phyloP scores from a whole-genome alignment of 805 yeast genomes.

The Starmerella apicola region DNA sequence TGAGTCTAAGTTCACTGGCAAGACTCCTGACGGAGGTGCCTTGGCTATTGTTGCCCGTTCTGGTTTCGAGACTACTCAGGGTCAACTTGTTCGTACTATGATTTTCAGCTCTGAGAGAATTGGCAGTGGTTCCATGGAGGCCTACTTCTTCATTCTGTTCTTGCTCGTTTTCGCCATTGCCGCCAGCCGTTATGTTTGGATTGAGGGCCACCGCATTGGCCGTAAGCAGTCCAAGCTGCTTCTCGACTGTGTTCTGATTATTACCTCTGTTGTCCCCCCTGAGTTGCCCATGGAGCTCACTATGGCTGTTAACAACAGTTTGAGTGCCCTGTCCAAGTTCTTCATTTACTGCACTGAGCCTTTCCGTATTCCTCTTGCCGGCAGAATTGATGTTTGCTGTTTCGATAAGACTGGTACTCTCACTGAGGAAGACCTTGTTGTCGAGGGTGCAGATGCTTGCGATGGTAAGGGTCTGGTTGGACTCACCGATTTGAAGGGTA shows the following conservation, averaged over 20 bases:
- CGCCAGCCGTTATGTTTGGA: constrained; percentile 97
- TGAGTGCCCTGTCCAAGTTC: constrained; percentile 74
- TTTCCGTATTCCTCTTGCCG: constrained; percentile 93
- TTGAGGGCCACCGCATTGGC: constrained; percentile 91
- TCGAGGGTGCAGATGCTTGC: constrained; percentile 92
- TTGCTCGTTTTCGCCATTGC: constrained; percentile 81
- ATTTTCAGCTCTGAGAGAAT: constrained; percentile 93
- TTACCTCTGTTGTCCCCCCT: constrained; percentile 97
- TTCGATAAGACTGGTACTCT: constrained; percentile 97
- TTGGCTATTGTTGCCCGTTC: constrained; percentile 81
- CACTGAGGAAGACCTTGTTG: constrained; percentile 90
- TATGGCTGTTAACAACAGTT: constrained; percentile 89
- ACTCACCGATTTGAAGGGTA: constrained; percentile 31
- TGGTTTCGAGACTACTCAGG: constrained; percentile 98
- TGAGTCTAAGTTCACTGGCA: constrained; percentile 26
- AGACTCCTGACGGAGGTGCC: constrained; percentile 87
- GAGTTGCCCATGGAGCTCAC: constrained; percentile 98
- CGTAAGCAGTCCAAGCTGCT: constrained; percentile 87
- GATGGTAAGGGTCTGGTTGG: constrained; percentile 37
- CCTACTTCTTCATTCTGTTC: constrained; percentile 82
- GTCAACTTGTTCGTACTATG: constrained; percentile 94
- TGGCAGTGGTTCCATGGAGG: constrained; percentile 90
- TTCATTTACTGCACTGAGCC: constrained; percentile 97
- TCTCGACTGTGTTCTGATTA: constrained; percentile 86
- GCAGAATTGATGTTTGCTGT: constrained; percentile 96